Evolutionary conservation across 2,329 filamentous ascomycete species (phyloP).

Genomic region (Trichoderma endophyticum): DNA sequence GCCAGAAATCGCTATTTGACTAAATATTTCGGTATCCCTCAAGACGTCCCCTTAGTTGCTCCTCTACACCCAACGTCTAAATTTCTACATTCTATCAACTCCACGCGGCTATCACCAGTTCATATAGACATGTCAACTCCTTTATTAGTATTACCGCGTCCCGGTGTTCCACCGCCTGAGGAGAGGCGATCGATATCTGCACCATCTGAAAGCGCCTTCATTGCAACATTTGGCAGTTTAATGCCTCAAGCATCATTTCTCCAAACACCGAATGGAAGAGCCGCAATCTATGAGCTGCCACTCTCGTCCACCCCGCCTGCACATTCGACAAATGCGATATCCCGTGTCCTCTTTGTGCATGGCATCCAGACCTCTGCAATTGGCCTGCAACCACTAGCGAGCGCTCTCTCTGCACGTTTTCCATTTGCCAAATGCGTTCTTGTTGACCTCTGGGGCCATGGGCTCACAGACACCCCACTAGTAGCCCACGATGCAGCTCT

Average conservation of each 20-base stretch:
- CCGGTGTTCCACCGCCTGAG: neutral
- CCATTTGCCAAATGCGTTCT: conserved; percentile 2
- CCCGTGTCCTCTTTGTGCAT: neutral
- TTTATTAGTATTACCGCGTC: neutral
- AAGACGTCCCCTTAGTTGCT: neutral
- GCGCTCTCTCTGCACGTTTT: neutral
- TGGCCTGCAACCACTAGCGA: neutral
- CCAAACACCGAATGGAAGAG: neutral
- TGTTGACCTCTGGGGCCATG: conserved; percentile 10
- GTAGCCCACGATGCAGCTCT: neutral
- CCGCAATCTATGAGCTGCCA: neutral
- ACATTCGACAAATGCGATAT: neutral
- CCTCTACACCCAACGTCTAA: neutral
- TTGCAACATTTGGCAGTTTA: neutral
- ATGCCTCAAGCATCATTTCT: neutral
- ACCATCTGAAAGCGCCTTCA: neutral
- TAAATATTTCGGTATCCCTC: neutral
- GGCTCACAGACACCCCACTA: conserved; percentile 5
- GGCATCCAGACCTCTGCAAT: conserved; percentile 5
- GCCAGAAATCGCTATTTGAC: neutral
- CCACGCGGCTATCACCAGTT: neutral
- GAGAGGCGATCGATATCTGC: neutral
- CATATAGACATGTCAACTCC: neutral
- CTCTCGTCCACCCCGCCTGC: neutral
- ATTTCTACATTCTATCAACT: neutral